Conservation (phyloP, 257 asterid genomes). For the Orobanche coerulescens region DNA sequence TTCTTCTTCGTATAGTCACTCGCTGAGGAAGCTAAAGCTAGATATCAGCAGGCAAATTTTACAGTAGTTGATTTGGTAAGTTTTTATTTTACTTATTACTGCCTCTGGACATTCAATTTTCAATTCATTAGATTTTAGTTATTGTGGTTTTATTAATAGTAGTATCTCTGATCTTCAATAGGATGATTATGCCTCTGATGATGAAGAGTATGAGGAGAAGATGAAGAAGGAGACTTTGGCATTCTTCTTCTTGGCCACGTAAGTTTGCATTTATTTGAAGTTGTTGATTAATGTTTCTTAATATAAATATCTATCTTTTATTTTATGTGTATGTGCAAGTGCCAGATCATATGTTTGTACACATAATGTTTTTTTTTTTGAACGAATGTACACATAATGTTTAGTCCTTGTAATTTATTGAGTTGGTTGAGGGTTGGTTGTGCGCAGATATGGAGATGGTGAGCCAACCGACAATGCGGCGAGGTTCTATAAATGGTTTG, state of each 20-base stretch:
- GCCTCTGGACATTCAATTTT: neutral
- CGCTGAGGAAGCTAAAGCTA: constrained; percentile 88
- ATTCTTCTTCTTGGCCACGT: constrained; percentile 96
- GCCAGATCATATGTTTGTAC: constrained; percentile 17
- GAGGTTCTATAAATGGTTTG: constrained; percentile 91
- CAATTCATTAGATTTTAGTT: constrained; percentile 6
- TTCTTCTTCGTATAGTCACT: constrained; percentile 56
- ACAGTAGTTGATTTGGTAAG: constrained; percentile 78
- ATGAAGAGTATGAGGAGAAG: constrained; percentile 88
- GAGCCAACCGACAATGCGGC: constrained; percentile 99
- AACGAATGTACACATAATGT: neutral
- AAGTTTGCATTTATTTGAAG: constrained; percentile 32
- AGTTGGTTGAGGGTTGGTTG: constrained; percentile 44
- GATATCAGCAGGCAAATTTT: constrained; percentile 73
- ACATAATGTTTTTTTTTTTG: no score
- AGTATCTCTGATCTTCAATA: constrained; percentile 22
- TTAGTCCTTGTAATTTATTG: constrained; percentile 23
- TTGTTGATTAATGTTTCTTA: no score
- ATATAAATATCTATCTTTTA: no score
- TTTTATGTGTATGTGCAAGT: neutral
- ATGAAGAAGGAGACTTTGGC: constrained; percentile 70
- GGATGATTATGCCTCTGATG: constrained; percentile 99
- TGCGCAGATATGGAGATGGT: constrained; percentile 92
- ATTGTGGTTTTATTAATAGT: neutral
- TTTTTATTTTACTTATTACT: neutral